Conservation (phyloP, 352 stramenopile species). For the Pythium biforme region DNA sequence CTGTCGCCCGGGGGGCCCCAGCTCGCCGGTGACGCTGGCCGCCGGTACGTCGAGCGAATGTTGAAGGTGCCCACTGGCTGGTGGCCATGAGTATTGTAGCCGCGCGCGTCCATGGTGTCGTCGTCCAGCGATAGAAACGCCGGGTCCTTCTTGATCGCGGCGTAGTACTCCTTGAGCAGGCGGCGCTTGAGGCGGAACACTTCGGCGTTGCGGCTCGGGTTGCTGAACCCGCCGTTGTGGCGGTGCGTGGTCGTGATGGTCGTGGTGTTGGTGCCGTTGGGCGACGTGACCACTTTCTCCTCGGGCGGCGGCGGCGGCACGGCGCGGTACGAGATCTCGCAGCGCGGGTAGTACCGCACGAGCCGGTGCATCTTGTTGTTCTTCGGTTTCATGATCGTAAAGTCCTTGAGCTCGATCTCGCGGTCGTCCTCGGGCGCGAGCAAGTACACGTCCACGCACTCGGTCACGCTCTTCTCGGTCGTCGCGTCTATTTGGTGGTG, state of each 20-base stretch:
- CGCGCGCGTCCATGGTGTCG: constrained; percentile 10
- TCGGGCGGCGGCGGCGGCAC: constrained; percentile 48
- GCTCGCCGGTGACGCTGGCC: constrained; percentile 12
- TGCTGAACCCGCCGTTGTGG: constrained; percentile 74
- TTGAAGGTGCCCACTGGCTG: neutral
- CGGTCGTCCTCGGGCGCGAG: constrained; percentile 60
- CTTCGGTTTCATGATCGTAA: constrained; percentile 83
- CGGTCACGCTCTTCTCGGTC: constrained; percentile 41
- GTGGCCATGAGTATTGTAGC: too few relatives aligned
- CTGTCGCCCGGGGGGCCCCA: constrained; percentile 21
- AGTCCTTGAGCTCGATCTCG: constrained; percentile 70
- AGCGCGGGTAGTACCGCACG: constrained; percentile 60
- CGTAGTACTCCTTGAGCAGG: constrained; percentile 59
- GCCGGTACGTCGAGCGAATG: constrained; percentile 25
- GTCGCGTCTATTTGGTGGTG: constrained; percentile 4
- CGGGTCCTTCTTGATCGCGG: constrained; percentile 26
- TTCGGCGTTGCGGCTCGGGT: constrained; percentile 64
- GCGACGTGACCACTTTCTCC: constrained; percentile 55
- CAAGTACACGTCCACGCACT: constrained; percentile 75
- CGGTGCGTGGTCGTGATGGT: constrained; percentile 42
- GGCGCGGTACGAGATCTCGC: constrained; percentile 71
- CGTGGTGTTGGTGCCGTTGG: constrained; percentile 49
- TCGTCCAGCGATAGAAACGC: constrained; percentile 22
- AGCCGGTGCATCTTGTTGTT: constrained; percentile 77
- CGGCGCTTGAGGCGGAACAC: constrained; percentile 68